phyloP scores from a whole-genome alignment of 108 stramenopile genomes.

The Cyclotella atomus region DNA sequence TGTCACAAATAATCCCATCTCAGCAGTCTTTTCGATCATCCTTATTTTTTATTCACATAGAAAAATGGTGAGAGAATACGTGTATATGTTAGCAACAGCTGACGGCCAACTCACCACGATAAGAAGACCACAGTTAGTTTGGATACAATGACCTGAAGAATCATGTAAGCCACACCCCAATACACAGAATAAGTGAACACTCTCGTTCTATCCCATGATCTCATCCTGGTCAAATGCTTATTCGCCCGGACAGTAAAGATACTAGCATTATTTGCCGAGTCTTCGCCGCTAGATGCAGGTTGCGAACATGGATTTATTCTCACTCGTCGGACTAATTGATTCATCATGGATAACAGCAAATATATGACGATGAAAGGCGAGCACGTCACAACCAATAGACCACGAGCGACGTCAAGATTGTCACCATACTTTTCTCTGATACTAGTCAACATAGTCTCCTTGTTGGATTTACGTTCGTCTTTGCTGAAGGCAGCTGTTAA shows the following conservation, averaged over 20 bases:
- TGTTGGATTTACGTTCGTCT: conserved; percentile 29
- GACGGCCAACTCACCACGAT: conserved; percentile 13
- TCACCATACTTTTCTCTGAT: conserved; percentile 49
- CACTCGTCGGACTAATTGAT: conserved; percentile 51
- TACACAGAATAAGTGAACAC: conserved; percentile 52
- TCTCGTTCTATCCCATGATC: conserved; percentile 56
- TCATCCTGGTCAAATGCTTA: conserved; percentile 40
- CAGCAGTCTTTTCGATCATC: conserved; percentile 53
- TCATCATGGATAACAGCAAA: conserved; percentile 45
- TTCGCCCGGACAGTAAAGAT: conserved; percentile 34
- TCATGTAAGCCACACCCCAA: conserved; percentile 62
- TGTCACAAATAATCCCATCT: conserved; percentile 42
- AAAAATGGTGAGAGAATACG: not conserved
- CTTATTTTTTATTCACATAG: not conserved
- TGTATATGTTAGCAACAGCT: not conserved
- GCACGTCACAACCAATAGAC: conserved; percentile 45
- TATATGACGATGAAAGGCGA: conserved; percentile 49
- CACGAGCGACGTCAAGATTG: conserved; percentile 46
- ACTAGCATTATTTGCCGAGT: conserved; percentile 8
- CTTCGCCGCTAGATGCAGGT: conserved; percentile 16
- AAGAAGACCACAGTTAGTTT: conserved; percentile 66
- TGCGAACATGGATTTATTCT: conserved; percentile 46
- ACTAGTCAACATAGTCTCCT: conserved; percentile 21
- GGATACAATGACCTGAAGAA: conserved; percentile 53
- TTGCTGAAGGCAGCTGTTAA: conserved; percentile 39